Evolutionary conservation across 2,329 filamentous ascomycete genomes (phyloP).

Genomic region (Microthyrium microscopicum): DNA sequence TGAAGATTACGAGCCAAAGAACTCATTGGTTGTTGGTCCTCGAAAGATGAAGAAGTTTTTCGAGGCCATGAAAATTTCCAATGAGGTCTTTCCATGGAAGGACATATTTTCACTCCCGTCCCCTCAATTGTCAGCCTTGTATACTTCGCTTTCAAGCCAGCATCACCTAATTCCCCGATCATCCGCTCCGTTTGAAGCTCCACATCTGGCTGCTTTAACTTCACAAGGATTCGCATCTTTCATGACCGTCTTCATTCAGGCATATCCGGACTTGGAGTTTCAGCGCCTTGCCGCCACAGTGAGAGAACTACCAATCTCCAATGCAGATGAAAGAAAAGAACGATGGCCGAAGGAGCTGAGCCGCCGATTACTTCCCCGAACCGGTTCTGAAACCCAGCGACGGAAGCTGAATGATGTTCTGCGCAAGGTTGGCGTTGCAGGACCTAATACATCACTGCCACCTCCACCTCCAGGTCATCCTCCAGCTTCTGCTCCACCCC

Average conservation of each 20-base stretch:
- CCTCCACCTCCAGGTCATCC: too few relatives aligned
- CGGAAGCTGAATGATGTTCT: too few relatives aligned
- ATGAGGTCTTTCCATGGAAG: constrained; percentile 53
- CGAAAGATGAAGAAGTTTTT: constrained; percentile 63
- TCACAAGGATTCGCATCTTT: constrained; percentile 37
- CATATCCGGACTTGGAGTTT: constrained; percentile 61
- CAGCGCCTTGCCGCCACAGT: constrained; percentile 53
- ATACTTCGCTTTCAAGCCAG: constrained; percentile 29
- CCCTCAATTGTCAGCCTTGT: constrained; percentile 24
- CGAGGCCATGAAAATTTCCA: constrained; percentile 42
- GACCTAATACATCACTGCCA: too few relatives aligned
- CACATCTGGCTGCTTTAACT: constrained; percentile 29
- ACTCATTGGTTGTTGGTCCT: constrained; percentile 56
- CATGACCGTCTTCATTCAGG: constrained; percentile 55
- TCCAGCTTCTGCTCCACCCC: too few relatives aligned
- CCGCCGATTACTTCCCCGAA: constrained; percentile 56
- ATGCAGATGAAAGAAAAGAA: constrained; percentile 47
- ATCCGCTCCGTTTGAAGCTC: constrained; percentile 23
- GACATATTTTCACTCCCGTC: constrained; percentile 29
- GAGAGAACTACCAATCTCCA: constrained; percentile 52
- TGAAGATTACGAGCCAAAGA: constrained; percentile 49
- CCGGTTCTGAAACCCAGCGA: too few relatives aligned
- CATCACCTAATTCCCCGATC: constrained; percentile 35
- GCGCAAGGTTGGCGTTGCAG: too few relatives aligned
- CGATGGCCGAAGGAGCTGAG: constrained; percentile 66